A percentile compares a stretch with the other conserved stretches of the same genome.
Conservation (phyloP, 2,329 filamentous ascomycete genomes). For the Podosphaera leucotricha region DNA sequence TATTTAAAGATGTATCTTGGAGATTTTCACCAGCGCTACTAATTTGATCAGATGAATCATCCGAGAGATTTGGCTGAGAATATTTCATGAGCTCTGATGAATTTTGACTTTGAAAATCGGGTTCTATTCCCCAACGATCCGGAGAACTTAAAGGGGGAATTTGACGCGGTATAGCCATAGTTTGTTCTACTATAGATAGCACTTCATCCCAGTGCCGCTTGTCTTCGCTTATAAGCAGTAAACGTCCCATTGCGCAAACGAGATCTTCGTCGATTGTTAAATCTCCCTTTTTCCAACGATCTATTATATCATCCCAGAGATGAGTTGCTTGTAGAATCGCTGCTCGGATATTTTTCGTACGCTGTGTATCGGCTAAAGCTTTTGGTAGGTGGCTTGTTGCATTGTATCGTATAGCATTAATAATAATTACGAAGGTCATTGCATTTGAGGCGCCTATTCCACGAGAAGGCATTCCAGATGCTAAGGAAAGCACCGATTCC, state of each 20-base stretch:
- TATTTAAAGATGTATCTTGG: too few species aligned
- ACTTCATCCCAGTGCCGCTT: slow-evolving; percentile 45
- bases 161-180: slow-evolving; percentile 47
- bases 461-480: slow-evolving; percentile 42
- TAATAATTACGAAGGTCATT: slow-evolving; percentile 58
- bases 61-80: not conserved
- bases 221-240: slow-evolving; percentile 40
- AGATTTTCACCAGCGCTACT: not conserved
- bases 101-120: slow-evolving; percentile 1
- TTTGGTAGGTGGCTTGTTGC: slow-evolving; percentile 13
- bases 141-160: slow-evolving; percentile 5
- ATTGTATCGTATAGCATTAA: slow-evolving; percentile 45
- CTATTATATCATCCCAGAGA: slow-evolving; percentile 60
- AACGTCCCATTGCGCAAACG: slow-evolving; percentile 55
- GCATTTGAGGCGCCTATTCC: slow-evolving; percentile 40
- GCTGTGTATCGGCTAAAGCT: slow-evolving; percentile 11
- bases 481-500: slow-evolving; percentile 58
- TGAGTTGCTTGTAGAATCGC: slow-evolving; percentile 42
- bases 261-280: slow-evolving; percentile 55
- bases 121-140: slow-evolving; percentile 3
- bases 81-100: not conserved
- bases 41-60: not conserved
- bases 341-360: slow-evolving; percentile 17
- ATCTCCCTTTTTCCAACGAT: slow-evolving; percentile 49
- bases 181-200: slow-evolving; percentile 54